These are phyloP conservation scores for Tolypocladium sp. DNA, from an alignment of 2,329 filamentous ascomycete species.

Conservation along the genomic window DNA sequence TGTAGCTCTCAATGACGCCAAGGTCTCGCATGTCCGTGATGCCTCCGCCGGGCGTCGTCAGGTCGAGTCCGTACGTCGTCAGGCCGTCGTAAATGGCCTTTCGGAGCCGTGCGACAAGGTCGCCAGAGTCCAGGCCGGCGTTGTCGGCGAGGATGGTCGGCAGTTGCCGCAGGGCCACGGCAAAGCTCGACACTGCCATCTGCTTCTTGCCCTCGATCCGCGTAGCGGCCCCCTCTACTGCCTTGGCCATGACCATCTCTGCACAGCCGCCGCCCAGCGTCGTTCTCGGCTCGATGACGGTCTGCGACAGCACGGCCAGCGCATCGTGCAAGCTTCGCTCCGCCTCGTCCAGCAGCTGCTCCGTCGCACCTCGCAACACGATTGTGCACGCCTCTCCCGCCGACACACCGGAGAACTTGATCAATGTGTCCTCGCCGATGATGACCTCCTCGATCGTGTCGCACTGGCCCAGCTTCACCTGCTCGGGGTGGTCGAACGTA, in stretches of 20 bases:
- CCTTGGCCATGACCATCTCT: conserved; percentile 99
- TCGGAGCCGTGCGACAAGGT: conserved; percentile 82
- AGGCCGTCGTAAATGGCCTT: conserved; percentile 93
- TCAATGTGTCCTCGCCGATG: conserved; percentile 93
- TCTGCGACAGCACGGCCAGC: conserved; percentile 91
- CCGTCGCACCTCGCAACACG: conserved; percentile 89
- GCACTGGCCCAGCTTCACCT: conserved; percentile 91
- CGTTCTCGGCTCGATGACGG: conserved; percentile 85
- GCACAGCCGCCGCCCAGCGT: conserved; percentile 93
- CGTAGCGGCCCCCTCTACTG: conserved; percentile 85
- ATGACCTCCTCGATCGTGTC: conserved; percentile 97
- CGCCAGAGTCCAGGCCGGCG: conserved; percentile 89
- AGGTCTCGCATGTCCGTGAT: conserved; percentile 93
- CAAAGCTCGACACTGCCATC: conserved; percentile 83
- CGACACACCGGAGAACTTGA: conserved; percentile 94
- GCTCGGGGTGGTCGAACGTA: conserved; percentile 95
- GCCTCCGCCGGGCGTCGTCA: conserved; percentile 81
- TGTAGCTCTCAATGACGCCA: conserved; percentile 96
- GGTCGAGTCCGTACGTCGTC: conserved; percentile 83
- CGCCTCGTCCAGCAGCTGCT: conserved; percentile 93
- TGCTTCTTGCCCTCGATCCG: conserved; percentile 97
- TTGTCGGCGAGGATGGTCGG: conserved; percentile 97
- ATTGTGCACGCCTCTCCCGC: conserved; percentile 94
- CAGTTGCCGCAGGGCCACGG: conserved; percentile 79
- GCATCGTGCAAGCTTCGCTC: conserved; percentile 95